phyloP scores from a whole-genome alignment of 1,284 basidiomycete species.

The Xerocomus nothofagi region DNA sequence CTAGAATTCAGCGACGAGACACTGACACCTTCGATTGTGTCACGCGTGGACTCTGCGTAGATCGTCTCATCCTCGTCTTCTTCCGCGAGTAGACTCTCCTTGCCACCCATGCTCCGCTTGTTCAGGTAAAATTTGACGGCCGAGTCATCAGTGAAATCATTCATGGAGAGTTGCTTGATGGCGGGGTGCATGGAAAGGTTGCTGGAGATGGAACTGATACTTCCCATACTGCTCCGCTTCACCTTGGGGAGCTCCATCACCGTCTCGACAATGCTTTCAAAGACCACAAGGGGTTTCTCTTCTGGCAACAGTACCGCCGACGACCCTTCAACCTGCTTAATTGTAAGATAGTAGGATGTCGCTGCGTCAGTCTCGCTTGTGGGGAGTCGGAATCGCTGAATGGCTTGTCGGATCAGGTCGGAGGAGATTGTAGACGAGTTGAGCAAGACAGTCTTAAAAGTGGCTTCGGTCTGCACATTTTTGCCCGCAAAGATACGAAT shows the following conservation, averaged over 20 bases:
- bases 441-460: constrained; percentile 96
- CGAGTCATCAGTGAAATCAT: constrained; percentile 96
- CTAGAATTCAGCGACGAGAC: constrained; percentile 44
- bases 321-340: constrained; percentile 88
- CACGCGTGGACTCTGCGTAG: constrained; percentile 37
- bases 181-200: constrained; percentile 93
- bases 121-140: constrained; percentile 96
- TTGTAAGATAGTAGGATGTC: constrained; percentile 81
- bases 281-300: constrained; percentile 84
- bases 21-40: constrained; percentile 39
- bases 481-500: constrained; percentile 94
- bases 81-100: constrained; percentile 31
- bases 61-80: constrained; percentile 51
- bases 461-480: constrained; percentile 85
- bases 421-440: constrained; percentile 81
- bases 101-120: constrained; percentile 43
- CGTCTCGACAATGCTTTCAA: constrained; percentile 80
- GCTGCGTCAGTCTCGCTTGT: constrained; percentile 55
- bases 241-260: constrained; percentile 82
- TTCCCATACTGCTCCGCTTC: constrained; percentile 89
- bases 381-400: constrained; percentile 88
- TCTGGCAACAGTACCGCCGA: constrained; percentile 69
- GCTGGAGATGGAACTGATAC: constrained; percentile 88
- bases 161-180: constrained; percentile 90
- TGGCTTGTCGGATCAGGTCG: constrained; percentile 88